Conservation (phyloP, 495 filamentous ascomycete genomes). For the Xylaria intraflava region DNA sequence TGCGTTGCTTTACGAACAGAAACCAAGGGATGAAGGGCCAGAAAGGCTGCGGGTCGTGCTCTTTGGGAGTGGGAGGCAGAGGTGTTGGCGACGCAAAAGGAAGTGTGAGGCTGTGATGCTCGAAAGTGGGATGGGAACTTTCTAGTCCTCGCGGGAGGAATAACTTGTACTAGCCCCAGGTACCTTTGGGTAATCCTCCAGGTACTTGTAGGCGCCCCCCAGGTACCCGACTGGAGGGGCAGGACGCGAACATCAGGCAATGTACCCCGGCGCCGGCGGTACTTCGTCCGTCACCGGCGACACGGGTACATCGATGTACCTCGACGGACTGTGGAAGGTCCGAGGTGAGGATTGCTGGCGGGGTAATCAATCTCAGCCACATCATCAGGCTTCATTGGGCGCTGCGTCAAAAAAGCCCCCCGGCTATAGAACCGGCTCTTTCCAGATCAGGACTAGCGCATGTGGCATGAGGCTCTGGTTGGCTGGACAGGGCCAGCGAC, state of each 20-base stretch:
- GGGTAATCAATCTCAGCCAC: not conserved
- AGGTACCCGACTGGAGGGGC: not conserved
- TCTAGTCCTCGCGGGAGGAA: not conserved
- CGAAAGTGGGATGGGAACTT: not conserved
- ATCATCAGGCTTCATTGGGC: constrained; percentile 7
- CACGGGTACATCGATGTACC: no score
- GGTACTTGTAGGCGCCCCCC: no score
- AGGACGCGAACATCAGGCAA: no score
- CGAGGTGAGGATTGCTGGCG: not conserved
- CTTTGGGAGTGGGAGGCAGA: not conserved
- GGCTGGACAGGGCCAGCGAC: no score
- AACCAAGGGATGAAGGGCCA: not conserved
- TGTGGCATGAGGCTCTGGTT: no score
- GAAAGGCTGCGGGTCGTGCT: not conserved
- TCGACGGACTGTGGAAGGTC: no score
- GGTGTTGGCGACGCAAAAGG: not conserved
- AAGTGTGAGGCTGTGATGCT: not conserved
- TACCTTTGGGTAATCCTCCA: not conserved
- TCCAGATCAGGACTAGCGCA: no score
- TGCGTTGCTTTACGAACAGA: not conserved
- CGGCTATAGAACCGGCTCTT: no score
- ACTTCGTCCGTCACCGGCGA: no score
- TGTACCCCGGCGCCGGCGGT: no score
- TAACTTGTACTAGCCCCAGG: not conserved
- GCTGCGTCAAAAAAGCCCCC: no score